A percentile compares a stretch with the other conserved stretches of the same genome.
These are phyloP conservation scores for Solanum infundibuliforme DNA, from an alignment of 257 asterid species.

Conservation along the genomic window DNA sequence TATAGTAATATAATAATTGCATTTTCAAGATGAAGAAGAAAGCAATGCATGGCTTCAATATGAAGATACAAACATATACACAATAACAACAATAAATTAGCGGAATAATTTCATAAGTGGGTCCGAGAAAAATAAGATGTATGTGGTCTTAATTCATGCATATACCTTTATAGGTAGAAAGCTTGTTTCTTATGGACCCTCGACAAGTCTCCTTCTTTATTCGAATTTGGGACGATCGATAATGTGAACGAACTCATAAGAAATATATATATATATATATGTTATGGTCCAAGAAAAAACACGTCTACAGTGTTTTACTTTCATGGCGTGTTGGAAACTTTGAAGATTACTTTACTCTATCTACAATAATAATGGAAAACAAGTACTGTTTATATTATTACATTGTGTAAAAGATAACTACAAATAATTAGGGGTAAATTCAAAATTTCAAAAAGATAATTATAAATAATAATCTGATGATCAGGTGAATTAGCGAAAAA, in stretches of 20 bases:
- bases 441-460: neutral
- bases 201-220: accelerated
- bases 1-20: neutral
- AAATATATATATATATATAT: neutral
- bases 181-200: accelerated
- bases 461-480: neutral
- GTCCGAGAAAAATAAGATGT: neutral
- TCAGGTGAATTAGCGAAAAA: neutral
- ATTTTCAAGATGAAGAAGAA: neutral
- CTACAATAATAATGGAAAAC: neutral
- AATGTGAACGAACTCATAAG: neutral
- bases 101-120: neutral
- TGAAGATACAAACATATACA: neutral
- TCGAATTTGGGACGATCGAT: neutral
- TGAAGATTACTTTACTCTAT: neutral
- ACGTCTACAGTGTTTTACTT: neutral
- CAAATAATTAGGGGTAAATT: neutral
- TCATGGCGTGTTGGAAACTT: neutral
- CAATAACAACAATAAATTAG: neutral
- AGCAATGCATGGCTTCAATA: neutral
- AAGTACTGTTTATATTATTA: neutral
- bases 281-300: neutral
- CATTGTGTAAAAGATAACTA: neutral
- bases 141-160: accelerated
- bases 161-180: neutral